Evolutionary conservation across 352 stramenopile species (phyloP).

Genomic region (Globisporangium spinosum): DNA sequence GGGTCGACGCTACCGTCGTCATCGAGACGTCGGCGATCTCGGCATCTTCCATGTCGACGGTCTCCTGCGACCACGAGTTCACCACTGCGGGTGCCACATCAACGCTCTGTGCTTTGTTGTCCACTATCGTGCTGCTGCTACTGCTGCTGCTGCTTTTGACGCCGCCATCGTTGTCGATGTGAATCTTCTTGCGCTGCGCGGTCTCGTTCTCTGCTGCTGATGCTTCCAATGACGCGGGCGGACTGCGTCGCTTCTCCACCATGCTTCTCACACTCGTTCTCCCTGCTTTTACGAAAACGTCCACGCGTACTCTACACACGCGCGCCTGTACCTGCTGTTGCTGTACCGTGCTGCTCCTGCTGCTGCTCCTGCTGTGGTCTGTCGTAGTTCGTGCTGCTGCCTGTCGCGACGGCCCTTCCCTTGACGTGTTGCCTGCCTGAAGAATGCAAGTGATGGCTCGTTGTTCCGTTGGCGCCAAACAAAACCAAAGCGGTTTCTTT

Average conservation of each 20-base stretch:
- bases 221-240: constrained; percentile 4
- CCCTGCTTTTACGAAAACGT: neutral
- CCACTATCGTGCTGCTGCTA: neutral
- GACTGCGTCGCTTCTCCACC: constrained; percentile 51
- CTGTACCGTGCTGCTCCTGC: neutral
- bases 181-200: constrained; percentile 10
- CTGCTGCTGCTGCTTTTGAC: neutral
- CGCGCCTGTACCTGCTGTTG: neutral
- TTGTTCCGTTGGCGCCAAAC: neutral
- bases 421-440: neutral
- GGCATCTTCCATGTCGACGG: constrained; percentile 13
- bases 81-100: neutral
- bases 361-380: no score
- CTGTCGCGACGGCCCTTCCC: neutral
- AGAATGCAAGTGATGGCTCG: neutral
- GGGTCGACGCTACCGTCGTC: constrained; percentile 10
- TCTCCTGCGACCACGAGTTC: constrained; percentile 12
- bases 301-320: neutral
- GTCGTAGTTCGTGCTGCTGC: neutral
- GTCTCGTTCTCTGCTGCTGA: neutral
- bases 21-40: constrained; percentile 6
- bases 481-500: constrained; percentile 3
- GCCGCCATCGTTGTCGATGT: neutral
- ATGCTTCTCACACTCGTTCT: constrained; percentile 19
- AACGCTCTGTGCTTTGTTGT: neutral